Evolutionary conservation across 2,329 filamentous ascomycete genomes (phyloP), one percentile per base, ranked within the genome.

Genomic region (Dactylellina parvicollis): DNA sequence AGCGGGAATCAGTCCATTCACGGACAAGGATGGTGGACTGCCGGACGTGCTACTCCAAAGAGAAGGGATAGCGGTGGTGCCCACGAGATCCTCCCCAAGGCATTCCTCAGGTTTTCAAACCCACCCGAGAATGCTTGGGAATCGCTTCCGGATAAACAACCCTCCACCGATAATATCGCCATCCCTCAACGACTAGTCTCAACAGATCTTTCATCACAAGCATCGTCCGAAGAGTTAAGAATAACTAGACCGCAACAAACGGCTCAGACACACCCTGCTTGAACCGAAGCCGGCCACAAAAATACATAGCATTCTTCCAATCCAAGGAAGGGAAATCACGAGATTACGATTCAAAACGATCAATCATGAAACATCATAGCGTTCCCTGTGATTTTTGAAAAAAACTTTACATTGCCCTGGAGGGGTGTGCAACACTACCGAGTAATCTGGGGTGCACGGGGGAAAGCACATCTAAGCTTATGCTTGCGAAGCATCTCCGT

Each of bases 1-100:
- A 73, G 69, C n/a, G 69, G 59, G 3, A 64, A 65, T 12, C 66
- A 64, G 54, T 66, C 69, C 10, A 55, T 73, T 32, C 69, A 73
- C 24, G 69, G 69, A 40, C 69, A 73, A 61, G 69, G 69, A 49
- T 73, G 69, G 69, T 73, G 69, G 69, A 73, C 69, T 2, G 69
- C 69, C 32, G 69, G 69, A 46, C 69, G 69, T 32, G 69, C 32
- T 28, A 73, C 69, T 18, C 69, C 69, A 18, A 73, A 73, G 26
- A 24, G 69, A 61, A 30, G 69, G 24, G 69, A 73, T 12, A 73
- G 69, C 32, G 69, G 69, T 10, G 55, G 60, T 28, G 52, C 69
- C 4, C 59, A 73, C 47, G 69, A 73, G 14, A 73, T 65, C 22
- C 30, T 73, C 0, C 69, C 69, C 2, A 73, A 73, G 28, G 46